Base-by-base conservation (phyloP, 768 basidiomycete genomes). In the Epithele typhae region DNA sequence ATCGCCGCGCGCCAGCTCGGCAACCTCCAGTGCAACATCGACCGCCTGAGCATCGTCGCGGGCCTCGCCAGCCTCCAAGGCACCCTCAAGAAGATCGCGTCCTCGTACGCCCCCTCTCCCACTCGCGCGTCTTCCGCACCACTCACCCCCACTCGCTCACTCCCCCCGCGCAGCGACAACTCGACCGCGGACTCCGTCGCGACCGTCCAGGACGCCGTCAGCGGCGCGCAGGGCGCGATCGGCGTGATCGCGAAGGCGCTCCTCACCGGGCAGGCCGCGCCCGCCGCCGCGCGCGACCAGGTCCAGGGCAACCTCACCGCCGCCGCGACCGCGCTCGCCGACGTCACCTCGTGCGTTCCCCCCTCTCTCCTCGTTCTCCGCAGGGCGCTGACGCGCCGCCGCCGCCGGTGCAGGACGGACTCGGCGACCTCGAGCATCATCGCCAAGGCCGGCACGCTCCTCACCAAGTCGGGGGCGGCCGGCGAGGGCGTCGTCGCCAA, bases 21-120 rank as follows among this genome's bases (percentile, higher is more conserved):
- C 24, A 50, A 61, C 54, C 37, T 68, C 10, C 45, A 57, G 30
- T 68, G 66, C 59, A 68, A 68, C 55, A 21, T 64, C 39, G 61
- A 60, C 43, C 63, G 66, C 43, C 43, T 64, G 32, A 50, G 57
- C 48, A 66, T 62, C 48, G 64, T 66, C 21, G 45, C 57, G 8
- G 55, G 46, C 9, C 54, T 68, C 25, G 46, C 58, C 7, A 23
- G 33, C 10, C 55, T 59, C 3, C 50, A 55, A 15, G 45, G 40
- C 18, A 59, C 61, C 0, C 45, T 63, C 10, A 44, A 48, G 35
- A 50, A 38, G 22, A 49, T 66, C 33, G 40, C 52, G 25, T 45
- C 52, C 12, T 42, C 52, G 51, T 46, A 41, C 24, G 55, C 51
- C 36, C 37, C 39, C 43, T 52, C 46, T 46, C 10, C 22, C 15